A percentile compares a stretch with the other conserved stretches of the same genome.
Conservation (phyloP, 179 eudicot species). For the Drosera spatulata region DNA sequence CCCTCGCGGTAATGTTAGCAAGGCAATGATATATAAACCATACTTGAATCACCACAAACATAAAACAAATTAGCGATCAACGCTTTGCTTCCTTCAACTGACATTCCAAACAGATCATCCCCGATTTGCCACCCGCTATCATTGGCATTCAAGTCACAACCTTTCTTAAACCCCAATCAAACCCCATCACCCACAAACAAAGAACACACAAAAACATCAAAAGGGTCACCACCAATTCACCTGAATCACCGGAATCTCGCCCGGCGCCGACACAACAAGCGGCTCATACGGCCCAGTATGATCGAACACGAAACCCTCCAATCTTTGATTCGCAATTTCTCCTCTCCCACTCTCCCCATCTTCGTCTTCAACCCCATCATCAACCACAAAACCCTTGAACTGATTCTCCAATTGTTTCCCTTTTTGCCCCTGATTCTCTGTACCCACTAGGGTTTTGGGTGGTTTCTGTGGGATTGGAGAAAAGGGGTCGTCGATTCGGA, state of each 20-base stretch:
- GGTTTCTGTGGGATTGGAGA: conserved; percentile 16
- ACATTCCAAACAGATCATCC: too few species aligned
- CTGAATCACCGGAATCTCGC: conserved; percentile 40
- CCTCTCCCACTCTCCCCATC: conserved; percentile 8
- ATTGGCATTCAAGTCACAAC: too few species aligned
- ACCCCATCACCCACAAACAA: too few species aligned
- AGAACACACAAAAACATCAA: not conserved
- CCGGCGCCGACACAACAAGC: conserved; percentile 35
- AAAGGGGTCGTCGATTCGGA: conserved; percentile 38
- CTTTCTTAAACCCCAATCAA: too few species aligned
- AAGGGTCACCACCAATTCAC: conserved; percentile 12
- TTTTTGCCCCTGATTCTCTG: not conserved
- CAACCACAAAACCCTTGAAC: conserved; percentile 4
- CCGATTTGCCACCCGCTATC: too few species aligned
- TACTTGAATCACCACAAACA: too few species aligned
- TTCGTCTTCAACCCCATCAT: conserved; percentile 18
- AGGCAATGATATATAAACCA: too few species aligned
- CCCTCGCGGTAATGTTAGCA: too few species aligned
- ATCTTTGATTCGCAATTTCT: conserved; percentile 25
- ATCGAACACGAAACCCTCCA: conserved; percentile 41
- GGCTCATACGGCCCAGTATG: conserved; percentile 66
- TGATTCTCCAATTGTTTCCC: conserved; percentile 7
- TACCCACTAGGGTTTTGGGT: not conserved
- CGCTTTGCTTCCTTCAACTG: too few species aligned
- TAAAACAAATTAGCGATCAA: too few species aligned